phyloP scores from a whole-genome alignment of 1,284 basidiomycete genomes.

The Fomitopsis pinicola region DNA sequence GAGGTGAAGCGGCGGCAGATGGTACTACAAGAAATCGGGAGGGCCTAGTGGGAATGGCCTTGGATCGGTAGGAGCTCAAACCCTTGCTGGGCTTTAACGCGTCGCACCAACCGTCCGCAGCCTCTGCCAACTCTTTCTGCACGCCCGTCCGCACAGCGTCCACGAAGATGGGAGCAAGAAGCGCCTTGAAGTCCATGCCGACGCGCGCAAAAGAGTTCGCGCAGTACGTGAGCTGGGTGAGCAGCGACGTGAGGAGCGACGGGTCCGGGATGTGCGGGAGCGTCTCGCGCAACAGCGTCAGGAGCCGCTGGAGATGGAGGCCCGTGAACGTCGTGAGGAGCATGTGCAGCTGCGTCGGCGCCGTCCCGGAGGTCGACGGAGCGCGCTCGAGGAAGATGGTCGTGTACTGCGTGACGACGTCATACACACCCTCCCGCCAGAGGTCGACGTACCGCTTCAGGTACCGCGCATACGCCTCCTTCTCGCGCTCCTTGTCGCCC shows the following conservation, averaged over 20 bases:
- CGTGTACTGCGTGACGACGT: conserved; percentile 85
- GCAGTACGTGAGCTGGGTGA: conserved; percentile 92
- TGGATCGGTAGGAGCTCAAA: conserved; percentile 11
- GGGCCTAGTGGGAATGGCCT: conserved; percentile 10
- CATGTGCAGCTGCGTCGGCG: conserved; percentile 32
- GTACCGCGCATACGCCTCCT: conserved; percentile 71
- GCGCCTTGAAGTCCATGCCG: conserved; percentile 78
- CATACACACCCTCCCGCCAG: conserved; percentile 90
- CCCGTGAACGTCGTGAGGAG: conserved; percentile 53
- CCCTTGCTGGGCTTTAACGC: conserved; percentile 8
- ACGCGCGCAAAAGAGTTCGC: conserved; percentile 88
- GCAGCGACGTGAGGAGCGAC: conserved; percentile 72
- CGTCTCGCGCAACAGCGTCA: conserved; percentile 49
- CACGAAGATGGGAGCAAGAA: conserved; percentile 64
- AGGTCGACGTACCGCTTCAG: conserved; percentile 85
- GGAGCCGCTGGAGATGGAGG: conserved; percentile 49
- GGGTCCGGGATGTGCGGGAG: conserved; percentile 56
- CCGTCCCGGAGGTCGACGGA: conserved; percentile 15
- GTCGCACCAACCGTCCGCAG: conserved; percentile 20
- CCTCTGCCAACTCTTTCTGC: conserved; percentile 36
- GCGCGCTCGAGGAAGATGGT: conserved; percentile 81
- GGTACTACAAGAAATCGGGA: conserved; percentile 19
- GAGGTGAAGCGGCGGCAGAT: conserved; percentile 18
- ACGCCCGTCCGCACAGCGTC: conserved; percentile 47
- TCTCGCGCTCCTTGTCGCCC: conserved; percentile 43